These are phyloP conservation scores for Candida koratica DNA, from an alignment of 805 yeast genomes.

Conservation along the genomic window DNA sequence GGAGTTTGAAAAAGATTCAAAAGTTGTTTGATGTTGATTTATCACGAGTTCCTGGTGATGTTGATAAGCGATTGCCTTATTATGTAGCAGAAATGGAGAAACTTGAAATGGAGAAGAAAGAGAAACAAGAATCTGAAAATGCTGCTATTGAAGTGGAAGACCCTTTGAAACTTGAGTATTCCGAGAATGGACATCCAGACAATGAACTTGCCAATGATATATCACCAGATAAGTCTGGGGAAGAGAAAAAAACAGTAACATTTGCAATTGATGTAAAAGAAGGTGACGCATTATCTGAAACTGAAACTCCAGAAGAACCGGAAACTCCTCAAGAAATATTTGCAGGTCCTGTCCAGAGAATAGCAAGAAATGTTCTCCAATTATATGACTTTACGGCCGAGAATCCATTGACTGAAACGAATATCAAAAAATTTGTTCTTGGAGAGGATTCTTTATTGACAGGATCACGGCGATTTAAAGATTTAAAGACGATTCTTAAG, in stretches of 20 bases:
- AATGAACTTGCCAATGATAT: not conserved
- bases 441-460: slow-evolving; percentile 57
- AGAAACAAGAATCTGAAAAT: not conserved
- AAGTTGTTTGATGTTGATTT: slow-evolving; percentile 27
- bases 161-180: not conserved
- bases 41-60: slow-evolving; percentile 30
- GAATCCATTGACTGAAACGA: slow-evolving; percentile 22
- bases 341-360: slow-evolving; percentile 69
- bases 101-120: slow-evolving; percentile 3
- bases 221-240: slow-evolving; percentile 1
- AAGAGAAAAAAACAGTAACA: slow-evolving; percentile 12
- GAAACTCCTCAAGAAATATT: slow-evolving; percentile 25
- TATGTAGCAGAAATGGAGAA: slow-evolving; percentile 21
- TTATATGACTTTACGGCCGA: slow-evolving; percentile 47
- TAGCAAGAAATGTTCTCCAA: slow-evolving; percentile 51
- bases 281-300: not conserved
- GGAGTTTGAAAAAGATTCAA: slow-evolving; percentile 44
- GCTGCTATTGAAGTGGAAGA: not conserved
- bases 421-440: slow-evolving; percentile 42
- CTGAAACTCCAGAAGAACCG: slow-evolving; percentile 2
- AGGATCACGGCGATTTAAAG: slow-evolving; percentile 50
- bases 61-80: slow-evolving; percentile 25
- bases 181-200: not conserved
- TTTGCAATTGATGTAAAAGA: slow-evolving; percentile 13
- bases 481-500: slow-evolving; percentile 48